Evolutionary conservation across 2,329 filamentous ascomycete species (phyloP).

Genomic region (Clonostachys rosea): DNA sequence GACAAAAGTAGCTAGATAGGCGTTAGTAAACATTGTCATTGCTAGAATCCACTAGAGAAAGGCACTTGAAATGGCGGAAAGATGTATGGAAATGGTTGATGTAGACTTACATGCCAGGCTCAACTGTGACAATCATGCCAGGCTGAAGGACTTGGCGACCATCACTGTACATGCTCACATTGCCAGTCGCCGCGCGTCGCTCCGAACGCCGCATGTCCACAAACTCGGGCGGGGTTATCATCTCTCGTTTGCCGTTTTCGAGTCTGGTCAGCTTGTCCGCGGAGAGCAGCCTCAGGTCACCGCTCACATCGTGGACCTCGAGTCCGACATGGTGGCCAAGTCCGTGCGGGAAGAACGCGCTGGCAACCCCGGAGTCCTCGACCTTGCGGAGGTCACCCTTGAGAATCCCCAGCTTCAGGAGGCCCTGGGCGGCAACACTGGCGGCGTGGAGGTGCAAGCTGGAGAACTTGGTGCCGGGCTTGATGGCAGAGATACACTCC

Average conservation of each 20-base stretch:
- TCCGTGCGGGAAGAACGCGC: slow-evolving; percentile 64
- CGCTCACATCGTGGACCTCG: slow-evolving; percentile 58
- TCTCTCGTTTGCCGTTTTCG: slow-evolving; percentile 32
- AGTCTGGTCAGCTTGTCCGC: slow-evolving; percentile 7
- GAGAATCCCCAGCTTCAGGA: slow-evolving; percentile 69
- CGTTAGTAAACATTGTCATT: neutral
- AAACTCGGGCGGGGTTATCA: slow-evolving; percentile 28
- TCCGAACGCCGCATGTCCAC: slow-evolving; percentile 15
- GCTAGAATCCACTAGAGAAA: too few relatives aligned
- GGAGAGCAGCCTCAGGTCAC: slow-evolving; percentile 25
- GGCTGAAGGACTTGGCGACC: slow-evolving; percentile 38
- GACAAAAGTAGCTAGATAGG: slow-evolving; percentile 62
- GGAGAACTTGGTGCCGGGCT: slow-evolving; percentile 66
- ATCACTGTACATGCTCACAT: neutral
- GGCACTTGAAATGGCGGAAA: neutral
- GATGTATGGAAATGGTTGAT: neutral
- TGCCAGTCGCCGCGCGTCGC: slow-evolving; percentile 6
- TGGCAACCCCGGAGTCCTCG: slow-evolving; percentile 41
- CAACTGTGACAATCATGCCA: slow-evolving; percentile 72
- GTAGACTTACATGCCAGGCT: slow-evolving; percentile 63
- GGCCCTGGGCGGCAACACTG: slow-evolving; percentile 64
- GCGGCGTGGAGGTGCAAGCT: slow-evolving; percentile 71
- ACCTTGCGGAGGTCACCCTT: slow-evolving; percentile 55
- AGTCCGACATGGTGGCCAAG: slow-evolving; percentile 62
- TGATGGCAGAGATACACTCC: slow-evolving; percentile 63